Evolutionary conservation across 2,329 filamentous ascomycete genomes (phyloP).

Genomic region (Calonectria honghensis): DNA sequence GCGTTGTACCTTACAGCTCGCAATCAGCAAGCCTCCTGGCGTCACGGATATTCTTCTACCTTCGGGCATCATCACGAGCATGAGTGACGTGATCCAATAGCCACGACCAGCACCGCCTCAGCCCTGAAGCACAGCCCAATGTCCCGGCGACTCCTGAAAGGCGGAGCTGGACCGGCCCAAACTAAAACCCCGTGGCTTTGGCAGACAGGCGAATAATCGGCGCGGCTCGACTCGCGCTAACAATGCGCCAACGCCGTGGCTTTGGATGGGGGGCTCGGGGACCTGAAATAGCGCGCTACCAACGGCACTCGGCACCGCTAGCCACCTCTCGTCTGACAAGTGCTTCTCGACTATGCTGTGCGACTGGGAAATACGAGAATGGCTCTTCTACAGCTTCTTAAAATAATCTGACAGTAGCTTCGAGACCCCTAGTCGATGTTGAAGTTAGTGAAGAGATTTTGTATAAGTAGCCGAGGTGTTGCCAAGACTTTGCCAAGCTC

Average conservation of each 20-base stretch:
- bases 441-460: conserved; percentile 2
- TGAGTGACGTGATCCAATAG: neutral
- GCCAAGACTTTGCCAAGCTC: neutral
- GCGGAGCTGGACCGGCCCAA: neutral
- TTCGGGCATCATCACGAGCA: conserved; percentile 3
- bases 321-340: neutral
- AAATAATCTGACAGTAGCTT: conserved; percentile 24
- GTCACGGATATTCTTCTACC: neutral
- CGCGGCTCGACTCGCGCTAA: conserved; percentile 25
- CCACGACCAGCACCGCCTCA: neutral
- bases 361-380: conserved; percentile 28
- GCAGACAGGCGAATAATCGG: conserved; percentile 18
- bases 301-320: conserved; percentile 39
- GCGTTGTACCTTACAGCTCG: neutral
- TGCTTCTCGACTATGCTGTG: neutral
- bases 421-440: neutral
- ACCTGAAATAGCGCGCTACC: neutral
- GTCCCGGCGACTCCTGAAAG: neutral
- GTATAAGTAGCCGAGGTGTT: conserved; percentile 12
- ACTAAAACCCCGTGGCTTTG: conserved; percentile 10
- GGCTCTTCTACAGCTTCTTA: neutral
- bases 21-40: neutral
- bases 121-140: conserved; percentile 2
- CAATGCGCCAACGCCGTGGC: conserved; percentile 4
- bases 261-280: conserved; percentile 10